Conservation (phyloP, 2,329 filamentous ascomycete species). For the Trichoderma afroharzianum region DNA sequence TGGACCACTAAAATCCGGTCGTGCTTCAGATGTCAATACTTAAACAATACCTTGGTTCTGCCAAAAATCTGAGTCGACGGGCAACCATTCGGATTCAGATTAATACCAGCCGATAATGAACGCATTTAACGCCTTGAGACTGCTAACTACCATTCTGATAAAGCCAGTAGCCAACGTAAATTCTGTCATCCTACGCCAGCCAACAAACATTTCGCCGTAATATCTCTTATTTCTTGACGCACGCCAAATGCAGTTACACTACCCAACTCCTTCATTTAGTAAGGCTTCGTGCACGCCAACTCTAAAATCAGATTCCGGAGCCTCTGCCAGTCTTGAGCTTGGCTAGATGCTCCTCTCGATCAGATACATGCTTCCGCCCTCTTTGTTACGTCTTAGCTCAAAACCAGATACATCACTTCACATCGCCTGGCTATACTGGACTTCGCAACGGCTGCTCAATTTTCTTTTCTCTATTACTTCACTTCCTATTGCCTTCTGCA, state of each 20-base stretch:
- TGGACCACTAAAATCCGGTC: slow-evolving; percentile 30
- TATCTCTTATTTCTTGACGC: slow-evolving; percentile 25
- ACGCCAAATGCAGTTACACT: not conserved
- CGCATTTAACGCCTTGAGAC: slow-evolving; percentile 20
- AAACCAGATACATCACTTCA: not conserved
- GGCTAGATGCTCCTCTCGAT: not conserved
- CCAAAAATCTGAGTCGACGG: slow-evolving; percentile 25
- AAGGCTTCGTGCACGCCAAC: slow-evolving; percentile 8
- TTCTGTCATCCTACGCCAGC: slow-evolving; percentile 28
- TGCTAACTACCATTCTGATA: slow-evolving; percentile 28
- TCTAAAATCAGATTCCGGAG: not conserved
- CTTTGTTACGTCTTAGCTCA: not conserved
- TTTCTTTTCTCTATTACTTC: not conserved
- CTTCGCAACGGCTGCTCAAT: not conserved
- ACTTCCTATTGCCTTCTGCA: not conserved
- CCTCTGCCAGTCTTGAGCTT: not conserved
- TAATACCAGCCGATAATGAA: slow-evolving; percentile 17
- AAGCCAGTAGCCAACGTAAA: slow-evolving; percentile 33
- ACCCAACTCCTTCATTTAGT: not conserved
- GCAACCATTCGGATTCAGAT: slow-evolving; percentile 26
- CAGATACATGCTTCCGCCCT: not conserved
- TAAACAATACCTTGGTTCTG: not conserved
- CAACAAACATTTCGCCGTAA: slow-evolving; percentile 31
- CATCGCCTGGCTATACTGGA: not conserved
- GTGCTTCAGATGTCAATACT: slow-evolving; percentile 30